Evolutionary conservation across 2,329 filamentous ascomycete species (phyloP), one percentile per base, ranked within the genome.

Genomic region (Leptoxyphium fumago): DNA sequence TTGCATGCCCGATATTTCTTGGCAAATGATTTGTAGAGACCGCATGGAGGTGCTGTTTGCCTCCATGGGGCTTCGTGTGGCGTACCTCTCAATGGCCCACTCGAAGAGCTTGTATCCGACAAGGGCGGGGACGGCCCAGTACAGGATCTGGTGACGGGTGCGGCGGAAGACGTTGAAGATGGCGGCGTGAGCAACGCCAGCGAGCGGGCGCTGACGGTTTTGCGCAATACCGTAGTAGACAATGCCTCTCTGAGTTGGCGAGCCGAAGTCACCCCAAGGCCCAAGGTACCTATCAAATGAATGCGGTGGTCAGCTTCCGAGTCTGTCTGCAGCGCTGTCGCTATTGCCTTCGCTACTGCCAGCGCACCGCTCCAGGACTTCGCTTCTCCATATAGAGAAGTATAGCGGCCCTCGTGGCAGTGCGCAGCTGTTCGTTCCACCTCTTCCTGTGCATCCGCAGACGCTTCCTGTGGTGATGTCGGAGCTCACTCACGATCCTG

Each of bases 141-240:
- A 98, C 56, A 96, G 78, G 55, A 94, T 78, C 74, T 96, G 91
- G 56, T 74, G 67, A 64, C 79, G 80, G 69, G 82, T 84, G 60
- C 91, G 80, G 66, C 91, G 81, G 76, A 83, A 93, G 57, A 78
- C 81, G 77, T 98, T 98, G 81, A 96, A 96, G 72, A 96, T 69
- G 60, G 88, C 89, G 54, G 81, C 83, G 66, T 89, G 70, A 52
- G 74, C 66, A 48, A 81, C 72, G 58, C 84, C 85, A 51, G 86
- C 86, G 54, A 94, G 74, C 51, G 87, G 84, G 60, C 84, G 80
- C 72, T 94, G 89, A 63, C 84, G 82, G 76, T 98, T 96, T 54
- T 82, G 69, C 56, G 84, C 81, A 55, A 98, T 63, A 53, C 80
- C 75, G 70, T 93, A 96, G 59, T 72, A 71, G 45, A 71, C 68